phyloP scores from a whole-genome alignment of 768 basidiomycete species.

The Pleurotus sapidus region DNA sequence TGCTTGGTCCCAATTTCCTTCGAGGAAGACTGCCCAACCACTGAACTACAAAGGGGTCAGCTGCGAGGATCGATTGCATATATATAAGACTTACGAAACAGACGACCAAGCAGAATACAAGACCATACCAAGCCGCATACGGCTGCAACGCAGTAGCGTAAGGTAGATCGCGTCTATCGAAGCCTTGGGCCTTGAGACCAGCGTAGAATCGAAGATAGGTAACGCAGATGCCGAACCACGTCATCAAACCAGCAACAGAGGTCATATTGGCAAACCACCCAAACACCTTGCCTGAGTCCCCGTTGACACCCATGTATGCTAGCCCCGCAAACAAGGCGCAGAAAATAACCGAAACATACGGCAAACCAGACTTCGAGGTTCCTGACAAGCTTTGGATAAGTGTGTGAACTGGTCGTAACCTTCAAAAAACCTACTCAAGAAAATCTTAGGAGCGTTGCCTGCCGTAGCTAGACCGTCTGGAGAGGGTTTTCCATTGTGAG shows the following conservation, averaged over 20 bases:
- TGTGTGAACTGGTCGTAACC: neutral
- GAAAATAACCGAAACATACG: constrained; percentile 68
- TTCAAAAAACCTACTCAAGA: constrained; percentile 35
- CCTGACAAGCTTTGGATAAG: neutral
- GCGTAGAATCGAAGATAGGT: constrained; percentile 82
- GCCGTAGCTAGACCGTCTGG: constrained; percentile 76
- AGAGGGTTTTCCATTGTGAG: constrained; percentile 2
- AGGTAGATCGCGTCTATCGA: constrained; percentile 68
- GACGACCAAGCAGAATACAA: constrained; percentile 42
- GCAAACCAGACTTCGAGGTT: constrained; percentile 72
- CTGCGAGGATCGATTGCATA: neutral
- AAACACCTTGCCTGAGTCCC: constrained; percentile 73
- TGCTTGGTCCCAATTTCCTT: constrained; percentile 44
- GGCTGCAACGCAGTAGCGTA: constrained; percentile 69
- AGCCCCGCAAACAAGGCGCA: constrained; percentile 64
- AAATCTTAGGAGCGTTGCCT: constrained; percentile 82
- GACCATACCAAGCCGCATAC: constrained; percentile 64
- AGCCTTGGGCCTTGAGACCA: constrained; percentile 81
- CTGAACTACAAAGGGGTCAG: constrained; percentile 31
- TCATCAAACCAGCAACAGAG: constrained; percentile 63
- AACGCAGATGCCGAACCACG: constrained; percentile 77
- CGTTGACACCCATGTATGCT: constrained; percentile 79
- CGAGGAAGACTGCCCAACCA: constrained; percentile 40
- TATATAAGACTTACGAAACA: constrained; percentile 51
- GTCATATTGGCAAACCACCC: constrained; percentile 81